Conservation (phyloP, 805 yeast genomes). For the Saccharomycopsis babjevae region DNA sequence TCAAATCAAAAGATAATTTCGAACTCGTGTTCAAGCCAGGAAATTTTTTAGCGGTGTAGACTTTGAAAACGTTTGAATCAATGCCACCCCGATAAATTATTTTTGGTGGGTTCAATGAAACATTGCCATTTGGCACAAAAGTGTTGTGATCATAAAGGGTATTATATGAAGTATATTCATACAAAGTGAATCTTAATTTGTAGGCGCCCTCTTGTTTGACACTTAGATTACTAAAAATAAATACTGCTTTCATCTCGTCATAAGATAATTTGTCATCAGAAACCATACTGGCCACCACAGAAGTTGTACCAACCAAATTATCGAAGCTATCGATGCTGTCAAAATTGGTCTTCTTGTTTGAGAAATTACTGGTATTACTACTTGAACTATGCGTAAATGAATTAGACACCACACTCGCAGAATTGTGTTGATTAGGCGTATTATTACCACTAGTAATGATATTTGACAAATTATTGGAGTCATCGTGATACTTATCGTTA, state of each 20-base stretch:
- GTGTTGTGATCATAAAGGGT: neutral
- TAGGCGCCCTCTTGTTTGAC: slow-evolving; percentile 19
- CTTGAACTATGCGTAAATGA: neutral
- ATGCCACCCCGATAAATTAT: slow-evolving; percentile 20
- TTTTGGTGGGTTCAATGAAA: neutral
- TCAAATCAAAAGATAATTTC: slow-evolving; percentile 20
- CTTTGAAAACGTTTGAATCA: slow-evolving; percentile 28
- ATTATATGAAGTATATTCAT: slow-evolving; percentile 12
- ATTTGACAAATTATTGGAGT: neutral
- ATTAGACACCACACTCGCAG: neutral
- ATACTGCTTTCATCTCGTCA: slow-evolving; percentile 15
- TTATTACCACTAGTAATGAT: neutral
- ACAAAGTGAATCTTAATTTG: slow-evolving; percentile 14
- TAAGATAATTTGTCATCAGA: slow-evolving; percentile 8
- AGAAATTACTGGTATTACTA: neutral
- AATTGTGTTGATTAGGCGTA: neutral
- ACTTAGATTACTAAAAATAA: slow-evolving; percentile 18
- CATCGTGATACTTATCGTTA: neutral
- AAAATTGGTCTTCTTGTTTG: neutral
- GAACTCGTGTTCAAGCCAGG: slow-evolving; percentile 36
- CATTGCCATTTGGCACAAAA: neutral
- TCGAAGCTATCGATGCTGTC: slow-evolving; percentile 7
- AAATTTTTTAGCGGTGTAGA: slow-evolving; percentile 33
- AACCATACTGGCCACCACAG: slow-evolving; percentile 18
- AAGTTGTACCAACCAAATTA: slow-evolving; percentile 17